Conservation (phyloP, 2,329 filamentous ascomycete genomes). For the Chaetomiaceae sp. region DNA sequence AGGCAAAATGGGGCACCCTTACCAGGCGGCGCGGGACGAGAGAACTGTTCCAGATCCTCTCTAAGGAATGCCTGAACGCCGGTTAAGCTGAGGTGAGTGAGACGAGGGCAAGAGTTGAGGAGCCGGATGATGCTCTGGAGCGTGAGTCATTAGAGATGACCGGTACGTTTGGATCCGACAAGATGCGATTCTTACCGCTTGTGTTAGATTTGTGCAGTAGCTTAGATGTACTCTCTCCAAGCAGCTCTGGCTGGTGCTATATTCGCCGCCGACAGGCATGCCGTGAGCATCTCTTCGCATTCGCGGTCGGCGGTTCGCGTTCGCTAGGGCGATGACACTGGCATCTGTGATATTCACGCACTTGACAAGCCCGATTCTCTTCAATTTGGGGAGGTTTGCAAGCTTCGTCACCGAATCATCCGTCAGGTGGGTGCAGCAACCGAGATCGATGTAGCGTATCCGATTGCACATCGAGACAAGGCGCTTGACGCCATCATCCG, state of each 20-base stretch:
- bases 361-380: conserved; percentile 92
- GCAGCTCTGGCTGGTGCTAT: conserved; percentile 57
- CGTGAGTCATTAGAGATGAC: conserved; percentile 27
- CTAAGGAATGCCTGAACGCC: conserved; percentile 87
- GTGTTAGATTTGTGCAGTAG: conserved; percentile 82
- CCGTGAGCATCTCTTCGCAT: conserved; percentile 47
- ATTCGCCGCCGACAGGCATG: conserved; percentile 39
- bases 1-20: conserved; percentile 26
- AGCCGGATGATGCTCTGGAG: conserved; percentile 79
- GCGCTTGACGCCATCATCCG: conserved; percentile 79
- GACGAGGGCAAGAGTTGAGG: conserved; percentile 82
- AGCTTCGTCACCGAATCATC: conserved; percentile 81
- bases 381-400: conserved; percentile 83
- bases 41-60: conserved; percentile 79
- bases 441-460: conserved; percentile 94
- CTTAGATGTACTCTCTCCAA: conserved; percentile 93
- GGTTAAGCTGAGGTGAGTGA: conserved; percentile 92
- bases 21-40: conserved; percentile 76
- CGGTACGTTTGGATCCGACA: too few relatives aligned
- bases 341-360: conserved; percentile 85
- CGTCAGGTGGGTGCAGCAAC: conserved; percentile 87
- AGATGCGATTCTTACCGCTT: conserved; percentile 56
- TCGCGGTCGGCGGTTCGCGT: conserved; percentile 55
- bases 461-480: conserved; percentile 84
- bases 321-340: conserved; percentile 80